Percentiles rank a stretch among this genome's conserved stretches.
Evolutionary conservation across 371 early-diverging fungal genomes (phyloP).

Genomic region (Capniomyces stellatus): DNA sequence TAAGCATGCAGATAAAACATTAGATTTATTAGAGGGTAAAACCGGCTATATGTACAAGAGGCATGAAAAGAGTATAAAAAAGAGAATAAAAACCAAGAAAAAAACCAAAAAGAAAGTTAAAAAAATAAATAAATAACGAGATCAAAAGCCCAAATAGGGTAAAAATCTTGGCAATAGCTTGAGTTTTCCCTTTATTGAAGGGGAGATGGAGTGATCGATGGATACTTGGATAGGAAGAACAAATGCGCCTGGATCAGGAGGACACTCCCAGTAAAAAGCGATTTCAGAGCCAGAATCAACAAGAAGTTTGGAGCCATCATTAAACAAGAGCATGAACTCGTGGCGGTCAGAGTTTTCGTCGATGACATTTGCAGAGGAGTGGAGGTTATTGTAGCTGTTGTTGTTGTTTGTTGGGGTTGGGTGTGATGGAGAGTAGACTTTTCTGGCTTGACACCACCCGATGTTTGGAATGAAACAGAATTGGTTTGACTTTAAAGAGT

Average conservation of each 20-base stretch:
- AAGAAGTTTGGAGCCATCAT: constrained; percentile 11
- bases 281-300: neutral
- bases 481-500: neutral
- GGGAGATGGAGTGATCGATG: neutral
- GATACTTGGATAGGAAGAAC: neutral
- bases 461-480: constrained; percentile 13
- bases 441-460: constrained; percentile 14
- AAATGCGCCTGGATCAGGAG: neutral
- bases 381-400: too few species aligned
- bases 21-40: too few species aligned
- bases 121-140: neutral
- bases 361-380: too few species aligned
- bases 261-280: neutral
- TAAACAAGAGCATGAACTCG: constrained; percentile 13
- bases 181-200: neutral
- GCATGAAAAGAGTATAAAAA: too few species aligned
- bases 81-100: too few species aligned
- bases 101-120: neutral
- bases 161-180: neutral
- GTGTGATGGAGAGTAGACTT: too few species aligned
- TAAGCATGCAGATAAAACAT: too few species aligned
- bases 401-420: neutral
- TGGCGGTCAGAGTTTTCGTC: constrained; percentile 9
- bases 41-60: too few species aligned
- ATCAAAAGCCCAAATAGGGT: neutral